Evolutionary conservation across 108 stramenopile genomes (phyloP).

Genomic region (Conticribra weissflogii): DNA sequence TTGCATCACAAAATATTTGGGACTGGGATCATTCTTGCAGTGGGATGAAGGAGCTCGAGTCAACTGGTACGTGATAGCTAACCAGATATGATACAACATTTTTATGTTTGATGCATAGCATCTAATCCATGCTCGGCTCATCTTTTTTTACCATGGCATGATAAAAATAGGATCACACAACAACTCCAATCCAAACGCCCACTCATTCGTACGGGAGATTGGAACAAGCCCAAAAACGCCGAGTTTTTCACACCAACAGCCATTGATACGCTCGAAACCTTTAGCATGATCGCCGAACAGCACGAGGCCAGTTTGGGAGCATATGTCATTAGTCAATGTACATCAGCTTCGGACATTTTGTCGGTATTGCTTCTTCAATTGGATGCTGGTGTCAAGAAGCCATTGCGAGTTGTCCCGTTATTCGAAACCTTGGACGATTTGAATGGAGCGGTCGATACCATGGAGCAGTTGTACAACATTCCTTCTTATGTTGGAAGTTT

Average conservation of each 20-base stretch:
- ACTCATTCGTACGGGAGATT: slow-evolving; percentile 77
- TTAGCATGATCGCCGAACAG: slow-evolving; percentile 84
- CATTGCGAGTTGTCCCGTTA: slow-evolving; percentile 94
- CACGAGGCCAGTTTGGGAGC: slow-evolving; percentile 90
- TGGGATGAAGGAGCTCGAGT: slow-evolving; percentile 93
- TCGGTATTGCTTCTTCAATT: slow-evolving; percentile 92
- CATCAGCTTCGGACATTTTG: slow-evolving; percentile 90
- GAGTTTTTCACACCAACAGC: slow-evolving; percentile 70
- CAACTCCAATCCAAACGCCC: slow-evolving; percentile 90
- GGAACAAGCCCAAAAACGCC: slow-evolving; percentile 59
- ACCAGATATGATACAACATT: too few relatives aligned
- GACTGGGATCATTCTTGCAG: slow-evolving; percentile 86
- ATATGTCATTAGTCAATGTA: slow-evolving; percentile 96
- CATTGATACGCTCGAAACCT: slow-evolving; percentile 80
- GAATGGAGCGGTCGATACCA: slow-evolving; percentile 87
- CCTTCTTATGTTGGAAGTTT: slow-evolving; percentile 90
- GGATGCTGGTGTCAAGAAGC: slow-evolving; percentile 92
- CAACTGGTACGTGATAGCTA: slow-evolving; percentile 67
- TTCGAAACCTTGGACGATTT: slow-evolving; percentile 97
- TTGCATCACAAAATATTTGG: slow-evolving; percentile 89
- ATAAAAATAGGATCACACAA: slow-evolving; percentile 53
- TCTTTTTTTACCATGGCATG: background rate
- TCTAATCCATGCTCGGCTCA: too few relatives aligned
- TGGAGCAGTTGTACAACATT: slow-evolving; percentile 83
- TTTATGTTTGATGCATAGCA: too few relatives aligned